phyloP scores from a whole-genome alignment of 257 asterid genomes.

The Ballota nigra region DNA sequence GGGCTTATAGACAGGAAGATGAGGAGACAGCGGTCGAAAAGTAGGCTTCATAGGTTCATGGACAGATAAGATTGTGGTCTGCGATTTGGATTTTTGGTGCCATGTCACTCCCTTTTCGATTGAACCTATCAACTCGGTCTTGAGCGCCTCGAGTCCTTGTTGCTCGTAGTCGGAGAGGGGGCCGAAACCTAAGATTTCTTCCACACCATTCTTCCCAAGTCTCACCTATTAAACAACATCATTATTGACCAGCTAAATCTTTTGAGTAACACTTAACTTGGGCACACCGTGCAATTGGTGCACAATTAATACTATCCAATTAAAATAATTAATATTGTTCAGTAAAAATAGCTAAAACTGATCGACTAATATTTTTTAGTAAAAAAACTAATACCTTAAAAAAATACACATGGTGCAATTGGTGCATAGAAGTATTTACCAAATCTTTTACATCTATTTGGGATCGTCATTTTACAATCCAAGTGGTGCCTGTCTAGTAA shows the following conservation, averaged over 20 bases:
- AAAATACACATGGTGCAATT: no score
- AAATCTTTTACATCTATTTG: not conserved
- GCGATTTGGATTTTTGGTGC: slow-evolving; percentile 27
- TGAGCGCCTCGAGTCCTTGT: slow-evolving; percentile 72
- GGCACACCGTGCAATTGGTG: no score
- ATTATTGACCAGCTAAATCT: not conserved
- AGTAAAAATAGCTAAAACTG: no score
- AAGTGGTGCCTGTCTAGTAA: not conserved
- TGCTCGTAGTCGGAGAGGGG: slow-evolving; percentile 60
- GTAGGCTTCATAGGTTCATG: slow-evolving; percentile 24
- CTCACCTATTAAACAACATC: slow-evolving; percentile 45
- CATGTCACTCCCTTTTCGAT: slow-evolving; percentile 64
- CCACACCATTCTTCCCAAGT: slow-evolving; percentile 78
- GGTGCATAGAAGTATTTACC: no score
- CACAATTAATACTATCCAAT: no score
- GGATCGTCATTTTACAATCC: not conserved
- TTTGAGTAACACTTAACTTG: no score
- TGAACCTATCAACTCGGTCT: slow-evolving; percentile 55
- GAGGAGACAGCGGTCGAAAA: slow-evolving; percentile 24
- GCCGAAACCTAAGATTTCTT: slow-evolving; percentile 68
- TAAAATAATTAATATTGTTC: no score
- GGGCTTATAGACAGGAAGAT: slow-evolving; percentile 27
- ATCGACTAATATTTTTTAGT: no score
- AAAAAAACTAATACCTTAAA: no score
- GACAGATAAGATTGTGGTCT: slow-evolving; percentile 3